Base-by-base conservation (phyloP, 192 early-diverging fungal species). In the Obelidium mucronatum region DNA sequence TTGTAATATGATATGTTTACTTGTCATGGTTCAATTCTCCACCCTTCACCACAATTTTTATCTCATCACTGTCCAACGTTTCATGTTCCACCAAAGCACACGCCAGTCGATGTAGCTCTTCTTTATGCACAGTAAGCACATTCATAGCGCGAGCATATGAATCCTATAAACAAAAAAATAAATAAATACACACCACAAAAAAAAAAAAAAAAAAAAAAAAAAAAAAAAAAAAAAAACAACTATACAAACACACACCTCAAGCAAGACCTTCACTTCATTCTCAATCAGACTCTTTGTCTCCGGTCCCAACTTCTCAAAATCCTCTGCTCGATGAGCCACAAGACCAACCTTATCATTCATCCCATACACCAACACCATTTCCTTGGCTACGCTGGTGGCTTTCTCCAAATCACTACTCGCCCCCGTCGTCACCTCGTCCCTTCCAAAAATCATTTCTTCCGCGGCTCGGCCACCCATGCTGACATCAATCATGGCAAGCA, bases 401-500 rank as follows among this genome's bases (percentile, higher is more conserved):
- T 94, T 90, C 44, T 91, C 85, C 80, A 99, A 88, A 84, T 99
- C 98, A 73, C 90, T 93, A 59, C 91, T 90, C 33, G 96, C 95
- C 5, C 98, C 98, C 28, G 95, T 95, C 0, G 98, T 97, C 13
- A 98, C 94, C 79, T 95, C 92, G 19, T 98, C 96, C 0, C 86
- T 59, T 5, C 97, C 97, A 87, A 92, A 98, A n/a, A 98, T 93
- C 68, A 99, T 86, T 79, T 98, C 96, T 76, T 99, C 98, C 1
- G 97, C 98, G 0, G 93, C 95, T 2, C 97, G 89, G n/a, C 98
- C 98, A 40, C 97, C 98, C 96, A 99, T 96, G 75, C 92, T 93
- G 19, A 99, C 96, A 83, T 99, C 97, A 36, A 98, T 82, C 78
- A 91, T 85, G 28, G 98, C 96, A 55, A 93, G 60, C 65, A 93